Conservation (phyloP, 345 rosid genomes). For the Draba incana region DNA sequence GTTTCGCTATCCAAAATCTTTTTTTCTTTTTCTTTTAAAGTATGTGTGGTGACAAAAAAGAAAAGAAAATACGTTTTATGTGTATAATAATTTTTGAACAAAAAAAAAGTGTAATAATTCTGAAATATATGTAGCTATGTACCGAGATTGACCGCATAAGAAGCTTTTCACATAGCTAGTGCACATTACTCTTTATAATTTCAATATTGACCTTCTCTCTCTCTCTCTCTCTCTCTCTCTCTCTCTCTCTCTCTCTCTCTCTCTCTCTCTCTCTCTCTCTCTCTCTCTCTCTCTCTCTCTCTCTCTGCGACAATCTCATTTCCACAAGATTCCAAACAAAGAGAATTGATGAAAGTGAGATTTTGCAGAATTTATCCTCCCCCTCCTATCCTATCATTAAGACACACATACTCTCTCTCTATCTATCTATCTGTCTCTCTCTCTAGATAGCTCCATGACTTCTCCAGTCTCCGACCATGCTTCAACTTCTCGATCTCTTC, state of each 20-base stretch:
- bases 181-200: constrained; percentile 35
- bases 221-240: constrained; percentile 41
- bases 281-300: constrained; percentile 28
- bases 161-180: constrained; percentile 34
- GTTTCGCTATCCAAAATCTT: no score
- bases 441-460: constrained; percentile 28
- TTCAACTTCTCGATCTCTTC: constrained; percentile 13
- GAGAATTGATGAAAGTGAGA: constrained; percentile 87
- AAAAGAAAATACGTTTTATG: no score
- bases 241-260: constrained; percentile 45
- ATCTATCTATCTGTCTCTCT: background rate
- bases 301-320: constrained; percentile 59
- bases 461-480: constrained; percentile 33
- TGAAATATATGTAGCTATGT: constrained; percentile 3
- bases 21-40: no score
- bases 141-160: constrained; percentile 36
- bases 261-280: constrained; percentile 33
- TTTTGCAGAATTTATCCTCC: constrained; percentile 41
- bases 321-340: constrained; percentile 82
- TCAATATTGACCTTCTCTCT: constrained; percentile 36
- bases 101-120: background rate
- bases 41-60: no score
- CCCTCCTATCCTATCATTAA: constrained; percentile 27
- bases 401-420: constrained; percentile 7
- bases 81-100: no score